Percentiles rank a stretch among this genome's conserved stretches.
Evolutionary conservation across 2,329 filamentous ascomycete genomes (phyloP).

Genomic region (Penicillium sp.): DNA sequence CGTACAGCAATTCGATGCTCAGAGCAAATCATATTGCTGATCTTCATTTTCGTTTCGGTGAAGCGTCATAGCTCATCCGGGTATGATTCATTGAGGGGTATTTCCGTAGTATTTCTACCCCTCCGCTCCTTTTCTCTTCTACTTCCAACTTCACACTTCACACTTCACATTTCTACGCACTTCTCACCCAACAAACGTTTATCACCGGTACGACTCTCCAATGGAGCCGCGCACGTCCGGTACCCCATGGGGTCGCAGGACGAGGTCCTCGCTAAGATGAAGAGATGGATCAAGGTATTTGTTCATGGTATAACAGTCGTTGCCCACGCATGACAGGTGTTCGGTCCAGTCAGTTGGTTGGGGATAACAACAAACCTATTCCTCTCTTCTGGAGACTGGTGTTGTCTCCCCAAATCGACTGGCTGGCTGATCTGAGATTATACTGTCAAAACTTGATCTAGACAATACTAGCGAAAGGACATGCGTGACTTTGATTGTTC

Average conservation of each 20-base stretch:
- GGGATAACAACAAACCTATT: neutral
- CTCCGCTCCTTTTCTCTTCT: slow-evolving; percentile 8
- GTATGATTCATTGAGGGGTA: neutral
- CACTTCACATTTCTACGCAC: neutral
- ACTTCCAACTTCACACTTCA: neutral
- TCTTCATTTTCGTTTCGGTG: slow-evolving; percentile 18
- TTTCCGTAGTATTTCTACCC: slow-evolving; percentile 22
- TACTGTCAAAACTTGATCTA: slow-evolving; percentile 83
- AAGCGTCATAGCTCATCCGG: neutral
- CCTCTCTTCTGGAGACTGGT: neutral
- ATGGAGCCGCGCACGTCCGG: slow-evolving; percentile 32
- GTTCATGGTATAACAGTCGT: slow-evolving; percentile 41
- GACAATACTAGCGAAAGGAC: slow-evolving; percentile 86
- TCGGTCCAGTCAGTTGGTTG: slow-evolving; percentile 24
- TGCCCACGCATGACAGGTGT: slow-evolving; percentile 48
- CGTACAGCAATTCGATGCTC: slow-evolving; percentile 7
- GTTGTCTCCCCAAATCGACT: slow-evolving; percentile 32
- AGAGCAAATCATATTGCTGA: neutral
- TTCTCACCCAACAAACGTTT: slow-evolving; percentile 2
- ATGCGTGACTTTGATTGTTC: slow-evolving; percentile 65
- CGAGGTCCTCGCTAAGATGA: slow-evolving; percentile 28
- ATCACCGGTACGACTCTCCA: slow-evolving; percentile 33
- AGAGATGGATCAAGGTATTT: slow-evolving; percentile 45
- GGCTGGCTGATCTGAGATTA: slow-evolving; percentile 64
- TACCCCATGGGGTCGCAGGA: slow-evolving; percentile 8